A percentile compares a stretch with the other conserved stretches of the same genome.
Conservation (phyloP, 2,329 filamentous ascomycete species). For the Pseudofabraea citricarpa region DNA sequence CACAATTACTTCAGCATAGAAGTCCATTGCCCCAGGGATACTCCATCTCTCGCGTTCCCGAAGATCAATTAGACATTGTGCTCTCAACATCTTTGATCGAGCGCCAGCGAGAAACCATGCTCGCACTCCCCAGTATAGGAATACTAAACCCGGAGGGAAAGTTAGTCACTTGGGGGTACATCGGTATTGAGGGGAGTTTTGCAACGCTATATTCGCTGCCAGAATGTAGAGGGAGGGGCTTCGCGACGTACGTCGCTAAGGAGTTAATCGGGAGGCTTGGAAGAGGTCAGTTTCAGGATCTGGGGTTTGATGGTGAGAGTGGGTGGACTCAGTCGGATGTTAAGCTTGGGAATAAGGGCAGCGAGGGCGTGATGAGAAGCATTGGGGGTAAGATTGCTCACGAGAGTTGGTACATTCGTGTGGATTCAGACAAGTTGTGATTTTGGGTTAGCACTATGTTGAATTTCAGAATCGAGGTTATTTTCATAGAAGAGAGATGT, state of each 20-base stretch:
- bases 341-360: constrained; percentile 21
- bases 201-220: constrained; percentile 25
- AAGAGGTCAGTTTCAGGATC: constrained; percentile 17
- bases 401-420: constrained; percentile 19
- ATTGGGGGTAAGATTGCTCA: constrained; percentile 13
- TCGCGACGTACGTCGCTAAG: constrained; percentile 19
- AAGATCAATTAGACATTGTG: constrained; percentile 21
- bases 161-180: constrained; percentile 24
- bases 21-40: constrained; percentile 14
- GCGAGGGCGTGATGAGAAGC: constrained; percentile 25
- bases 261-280: constrained; percentile 15
- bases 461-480: too few relatives aligned
- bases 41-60: constrained; percentile 15
- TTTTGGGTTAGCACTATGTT: too few relatives aligned
- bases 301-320: constrained; percentile 21
- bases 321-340: constrained; percentile 27
- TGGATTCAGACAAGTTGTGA: constrained; percentile 17
- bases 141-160: constrained; percentile 12
- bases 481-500: too few relatives aligned
- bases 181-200: constrained; percentile 23
- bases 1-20: background rate
- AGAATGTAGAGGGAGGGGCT: constrained; percentile 20
- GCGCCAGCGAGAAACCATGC: constrained; percentile 17
- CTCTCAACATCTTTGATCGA: constrained; percentile 22
- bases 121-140: constrained; percentile 18